Conservation (phyloP, 345 rosid genomes). For the Dovyalis caffra region DNA sequence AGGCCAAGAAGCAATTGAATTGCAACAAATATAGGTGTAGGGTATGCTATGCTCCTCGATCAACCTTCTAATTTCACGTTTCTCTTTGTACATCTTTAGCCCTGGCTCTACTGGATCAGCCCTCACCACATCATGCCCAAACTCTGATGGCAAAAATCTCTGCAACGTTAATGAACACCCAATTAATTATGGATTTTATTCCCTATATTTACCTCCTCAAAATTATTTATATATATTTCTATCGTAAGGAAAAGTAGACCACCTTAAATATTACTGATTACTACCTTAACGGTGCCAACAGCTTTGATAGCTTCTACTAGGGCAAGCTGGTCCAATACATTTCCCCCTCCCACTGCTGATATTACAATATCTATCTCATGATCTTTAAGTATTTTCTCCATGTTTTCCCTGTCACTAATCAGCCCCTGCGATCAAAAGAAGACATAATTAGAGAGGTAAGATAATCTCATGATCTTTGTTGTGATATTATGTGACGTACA, state of each 20-base stretch:
- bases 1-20: conserved; percentile 81
- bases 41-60: conserved; percentile 45
- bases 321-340: conserved; percentile 39
- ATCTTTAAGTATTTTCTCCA: conserved; percentile 51
- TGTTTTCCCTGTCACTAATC: conserved; percentile 32
- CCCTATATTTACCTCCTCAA: background rate
- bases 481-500: too few relatives aligned
- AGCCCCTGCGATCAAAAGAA: conserved; percentile 33
- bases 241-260: background rate
- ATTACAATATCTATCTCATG: conserved; percentile 58
- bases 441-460: background rate
- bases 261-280: background rate
- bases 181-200: background rate
- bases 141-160: conserved; percentile 75
- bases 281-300: conserved; percentile 60
- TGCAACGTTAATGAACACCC: conserved; percentile 8
- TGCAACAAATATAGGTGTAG: conserved; percentile 66
- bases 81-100: conserved; percentile 44
- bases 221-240: background rate
- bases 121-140: conserved; percentile 68
- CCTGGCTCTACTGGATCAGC: conserved; percentile 74
- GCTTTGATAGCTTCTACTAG: conserved; percentile 52
- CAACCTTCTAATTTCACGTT: conserved; percentile 45
- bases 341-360: conserved; percentile 46
- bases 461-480: too few relatives aligned